Percentiles rank a stretch among this genome's conserved stretches.
phyloP scores from a whole-genome alignment of 202 grass and related monocot species.

The Carex sylvatica region DNA sequence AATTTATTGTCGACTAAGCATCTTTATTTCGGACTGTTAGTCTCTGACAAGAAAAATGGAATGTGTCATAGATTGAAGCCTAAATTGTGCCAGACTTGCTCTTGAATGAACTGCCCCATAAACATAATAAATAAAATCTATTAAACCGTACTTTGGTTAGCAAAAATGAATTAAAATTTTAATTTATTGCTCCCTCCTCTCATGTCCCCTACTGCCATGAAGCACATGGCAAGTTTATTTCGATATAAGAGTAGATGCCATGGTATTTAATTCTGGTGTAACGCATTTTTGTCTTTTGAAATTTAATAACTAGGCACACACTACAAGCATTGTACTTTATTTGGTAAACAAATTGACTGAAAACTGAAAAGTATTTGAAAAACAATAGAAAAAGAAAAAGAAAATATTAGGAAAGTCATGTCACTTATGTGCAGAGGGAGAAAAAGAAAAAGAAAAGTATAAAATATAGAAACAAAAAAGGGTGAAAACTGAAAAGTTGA shows the following conservation, averaged over 20 bases:
- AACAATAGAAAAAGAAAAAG: not conserved
- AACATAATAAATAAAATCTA: not conserved
- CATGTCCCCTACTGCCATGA: not conserved
- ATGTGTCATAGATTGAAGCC: not conserved
- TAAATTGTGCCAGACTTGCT: not conserved
- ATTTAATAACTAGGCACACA: not conserved
- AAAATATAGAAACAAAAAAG: not conserved
- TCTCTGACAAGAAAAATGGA: not conserved
- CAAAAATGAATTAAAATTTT: not conserved
- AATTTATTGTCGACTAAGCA: too few species aligned
- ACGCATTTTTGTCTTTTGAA: not conserved
- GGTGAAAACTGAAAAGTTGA: not conserved
- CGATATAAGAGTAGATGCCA: not conserved
- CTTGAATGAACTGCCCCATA: not conserved
- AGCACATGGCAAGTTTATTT: conserved; percentile 1
- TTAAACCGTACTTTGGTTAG: not conserved
- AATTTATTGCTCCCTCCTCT: not conserved
- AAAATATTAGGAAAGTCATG: not conserved
- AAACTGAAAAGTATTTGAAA: too few species aligned
- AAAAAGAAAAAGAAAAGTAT: not conserved
- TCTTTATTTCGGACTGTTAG: too few species aligned
- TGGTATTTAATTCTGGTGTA: not conserved
- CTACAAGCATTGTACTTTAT: not conserved
- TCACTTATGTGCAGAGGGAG: not conserved
- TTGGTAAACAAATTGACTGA: not conserved